phyloP scores from a whole-genome alignment of 106 monocot genomes.

The Phalaenopsis equestris region DNA sequence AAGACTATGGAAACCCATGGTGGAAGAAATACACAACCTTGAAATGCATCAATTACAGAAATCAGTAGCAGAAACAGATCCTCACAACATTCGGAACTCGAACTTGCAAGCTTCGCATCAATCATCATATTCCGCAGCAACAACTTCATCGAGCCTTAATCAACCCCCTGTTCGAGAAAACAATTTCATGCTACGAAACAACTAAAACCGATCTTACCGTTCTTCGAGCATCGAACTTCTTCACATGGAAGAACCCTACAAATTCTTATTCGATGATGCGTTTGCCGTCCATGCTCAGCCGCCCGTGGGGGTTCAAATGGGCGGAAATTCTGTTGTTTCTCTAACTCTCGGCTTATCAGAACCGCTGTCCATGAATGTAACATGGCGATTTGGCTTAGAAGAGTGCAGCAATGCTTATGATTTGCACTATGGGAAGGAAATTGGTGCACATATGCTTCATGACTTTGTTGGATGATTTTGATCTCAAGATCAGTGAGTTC shows the following conservation, averaged over 20 bases:
- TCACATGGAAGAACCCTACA: constrained; percentile 23
- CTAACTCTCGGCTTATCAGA: constrained; percentile 59
- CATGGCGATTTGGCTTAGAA: constrained; percentile 51
- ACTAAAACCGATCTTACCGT: no score
- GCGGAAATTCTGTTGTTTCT: constrained; percentile 28
- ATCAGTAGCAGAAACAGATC: background rate
- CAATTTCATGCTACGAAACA: background rate
- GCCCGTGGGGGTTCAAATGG: background rate
- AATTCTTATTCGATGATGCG: constrained; percentile 21
- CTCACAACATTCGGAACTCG: background rate
- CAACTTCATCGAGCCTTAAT: constrained; percentile 21
- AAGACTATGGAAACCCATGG: constrained; percentile 84
- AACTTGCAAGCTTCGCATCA: constrained; percentile 11
- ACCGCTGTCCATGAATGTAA: constrained; percentile 35
- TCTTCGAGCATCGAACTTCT: constrained; percentile 6
- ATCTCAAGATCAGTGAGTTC: background rate
- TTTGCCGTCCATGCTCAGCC: background rate
- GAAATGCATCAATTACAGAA: constrained; percentile 34
- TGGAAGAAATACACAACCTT: constrained; percentile 69
- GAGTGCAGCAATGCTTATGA: constrained; percentile 40
- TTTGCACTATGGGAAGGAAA: constrained; percentile 35
- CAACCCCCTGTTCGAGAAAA: constrained; percentile 5
- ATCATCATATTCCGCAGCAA: background rate
- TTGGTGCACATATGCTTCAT: constrained; percentile 41
- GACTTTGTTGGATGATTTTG: constrained; percentile 42